These are phyloP conservation scores for Candida broadrunensis DNA, from an alignment of 805 yeast genomes.

Conservation along the genomic window DNA sequence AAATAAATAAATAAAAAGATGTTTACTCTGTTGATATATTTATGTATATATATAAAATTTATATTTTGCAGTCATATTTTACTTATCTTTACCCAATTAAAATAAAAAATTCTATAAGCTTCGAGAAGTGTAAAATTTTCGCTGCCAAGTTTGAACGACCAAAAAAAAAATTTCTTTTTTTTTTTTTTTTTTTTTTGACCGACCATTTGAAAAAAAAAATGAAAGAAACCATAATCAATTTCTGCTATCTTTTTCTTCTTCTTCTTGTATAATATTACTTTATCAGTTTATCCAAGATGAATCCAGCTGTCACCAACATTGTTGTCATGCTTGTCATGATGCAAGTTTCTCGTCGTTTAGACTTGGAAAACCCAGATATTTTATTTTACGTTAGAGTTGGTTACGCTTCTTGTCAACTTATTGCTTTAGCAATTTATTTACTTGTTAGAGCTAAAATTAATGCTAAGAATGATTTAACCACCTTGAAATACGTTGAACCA, in stretches of 20 bases:
- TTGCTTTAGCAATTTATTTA: slow-evolving; percentile 66
- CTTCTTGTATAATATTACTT: background rate
- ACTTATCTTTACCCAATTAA: too few relatives aligned
- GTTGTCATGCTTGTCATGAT: slow-evolving; percentile 92
- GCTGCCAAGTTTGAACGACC: too few relatives aligned
- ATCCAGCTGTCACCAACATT: slow-evolving; percentile 84
- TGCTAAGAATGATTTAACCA: slow-evolving; percentile 84
- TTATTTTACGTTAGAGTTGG: slow-evolving; percentile 72
- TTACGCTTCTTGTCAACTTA: slow-evolving; percentile 62
- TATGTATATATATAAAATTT: too few relatives aligned
- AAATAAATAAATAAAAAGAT: background rate
- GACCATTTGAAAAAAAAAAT: too few relatives aligned
- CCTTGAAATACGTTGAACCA: slow-evolving; percentile 86
- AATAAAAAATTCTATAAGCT: too few relatives aligned
- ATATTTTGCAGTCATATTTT: too few relatives aligned
- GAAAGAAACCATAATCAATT: too few relatives aligned
- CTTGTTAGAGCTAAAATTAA: slow-evolving; percentile 58
- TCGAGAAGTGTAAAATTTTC: too few relatives aligned
- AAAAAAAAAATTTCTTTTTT: too few relatives aligned
- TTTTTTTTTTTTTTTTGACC: too few relatives aligned
- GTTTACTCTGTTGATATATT: too few relatives aligned
- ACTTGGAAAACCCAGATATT: slow-evolving; percentile 78
- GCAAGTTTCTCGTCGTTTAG: slow-evolving; percentile 88
- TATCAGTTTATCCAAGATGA: slow-evolving; percentile 54
- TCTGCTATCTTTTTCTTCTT: background rate